Conservation (phyloP, 2,329 filamentous ascomycete genomes). For the Bipolaris cookei region DNA sequence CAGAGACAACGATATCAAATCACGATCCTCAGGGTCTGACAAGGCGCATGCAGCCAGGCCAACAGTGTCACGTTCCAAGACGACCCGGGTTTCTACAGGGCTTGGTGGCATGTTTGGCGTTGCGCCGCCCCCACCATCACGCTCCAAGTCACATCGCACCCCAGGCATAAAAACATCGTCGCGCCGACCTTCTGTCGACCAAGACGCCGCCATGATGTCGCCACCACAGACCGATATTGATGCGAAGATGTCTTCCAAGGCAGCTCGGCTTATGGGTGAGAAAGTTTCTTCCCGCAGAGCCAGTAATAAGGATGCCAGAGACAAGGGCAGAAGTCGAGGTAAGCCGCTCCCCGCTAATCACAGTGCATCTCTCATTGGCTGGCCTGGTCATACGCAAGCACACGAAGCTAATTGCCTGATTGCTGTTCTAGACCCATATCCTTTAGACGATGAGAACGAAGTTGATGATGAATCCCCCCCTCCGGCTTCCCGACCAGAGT, state of each 20-base stretch:
- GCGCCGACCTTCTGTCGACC: conserved; percentile 72
- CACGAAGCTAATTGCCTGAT: conserved; percentile 41
- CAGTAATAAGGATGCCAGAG: conserved; percentile 45
- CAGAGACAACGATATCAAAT: conserved; percentile 67
- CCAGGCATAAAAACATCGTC: conserved; percentile 65
- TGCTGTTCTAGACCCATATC: conserved; percentile 63
- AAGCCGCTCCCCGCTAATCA: conserved; percentile 36
- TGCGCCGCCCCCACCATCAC: conserved; percentile 61
- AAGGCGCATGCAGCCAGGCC: conserved; percentile 60
- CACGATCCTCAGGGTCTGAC: conserved; percentile 76
- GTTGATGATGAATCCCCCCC: conserved; percentile 52
- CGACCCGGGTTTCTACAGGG: conserved; percentile 64
- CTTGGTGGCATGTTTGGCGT: conserved; percentile 68
- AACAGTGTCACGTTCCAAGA: conserved; percentile 57
- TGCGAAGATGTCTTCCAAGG: conserved; percentile 72
- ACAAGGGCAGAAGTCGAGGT: conserved; percentile 59
- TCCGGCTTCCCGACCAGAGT: conserved; percentile 42
- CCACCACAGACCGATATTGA: conserved; percentile 72
- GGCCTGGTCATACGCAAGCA: conserved; percentile 45
- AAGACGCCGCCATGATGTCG: conserved; percentile 69
- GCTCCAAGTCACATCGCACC: conserved; percentile 72
- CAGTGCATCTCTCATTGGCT: conserved; percentile 28
- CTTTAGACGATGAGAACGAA: conserved; percentile 66
- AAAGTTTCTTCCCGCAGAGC: conserved; percentile 52
- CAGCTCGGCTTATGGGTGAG: conserved; percentile 76